Evolutionary conservation across 169 alveolate species (phyloP), one percentile per base, ranked within the genome.

Genomic region (Babesia divergens): DNA sequence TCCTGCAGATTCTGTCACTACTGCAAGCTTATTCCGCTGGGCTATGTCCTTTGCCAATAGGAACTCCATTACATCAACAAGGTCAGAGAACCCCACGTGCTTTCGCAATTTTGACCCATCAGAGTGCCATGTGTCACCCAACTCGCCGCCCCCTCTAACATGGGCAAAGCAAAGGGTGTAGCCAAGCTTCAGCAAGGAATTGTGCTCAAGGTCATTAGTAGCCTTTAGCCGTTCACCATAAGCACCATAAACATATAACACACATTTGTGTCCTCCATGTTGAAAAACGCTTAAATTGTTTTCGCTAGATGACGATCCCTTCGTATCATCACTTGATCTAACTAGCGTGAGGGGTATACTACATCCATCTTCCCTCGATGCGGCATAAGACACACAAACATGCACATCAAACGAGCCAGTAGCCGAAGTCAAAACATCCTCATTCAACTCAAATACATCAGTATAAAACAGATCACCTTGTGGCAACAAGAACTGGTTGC

Each of bases 141-240:
- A 55, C 40, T 77, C 86, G 16, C 86, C 86, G 1, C 86, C 86
- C 29, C 86, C 86, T 59, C 86, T 77, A n/a, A 77, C 82, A 34
- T 77, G 86, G 32, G 86, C 86, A 29, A 77, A 77, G 56, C 86
- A 77, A n/a, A 77, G 82, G 9, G 66, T 59, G 53, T 77, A 77
- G 8, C 75, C 86, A 74, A 77, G n/a, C 13, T 26, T 59, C 28
- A 77, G 66, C 56, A 77, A 58, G 1, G 44, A 32, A 7, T 51
- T 38, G 66, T 77, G 86, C 40, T 77, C 86, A 2, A 67, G n/a
- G 52, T 77, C 55, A 24, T 67, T 77, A 59, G 44, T 40, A 28
- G 67, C 75, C 32, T 37, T 28, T 8, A 77, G 65, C 44, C 38
- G 38, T 29, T 77, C 76, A 16, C 86, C 86, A 67, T 77, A 77